These are phyloP conservation scores for Blastocystis sp. DNA, from an alignment of 352 stramenopile genomes.

Conservation along the genomic window DNA sequence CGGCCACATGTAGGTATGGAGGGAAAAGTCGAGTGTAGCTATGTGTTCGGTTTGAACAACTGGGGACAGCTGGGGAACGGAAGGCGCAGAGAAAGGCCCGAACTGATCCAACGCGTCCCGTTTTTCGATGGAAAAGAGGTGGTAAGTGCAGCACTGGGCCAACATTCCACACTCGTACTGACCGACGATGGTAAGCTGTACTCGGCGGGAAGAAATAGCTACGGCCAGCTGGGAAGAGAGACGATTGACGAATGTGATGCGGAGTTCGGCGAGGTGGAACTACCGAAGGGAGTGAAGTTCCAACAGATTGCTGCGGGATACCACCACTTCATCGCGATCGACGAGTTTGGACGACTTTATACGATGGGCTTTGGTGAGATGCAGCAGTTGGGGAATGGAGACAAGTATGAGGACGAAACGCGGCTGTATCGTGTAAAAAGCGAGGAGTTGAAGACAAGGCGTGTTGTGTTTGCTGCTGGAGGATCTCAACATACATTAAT, in stretches of 20 bases:
- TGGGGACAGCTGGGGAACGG: conserved; percentile 42
- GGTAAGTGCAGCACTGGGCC: neutral
- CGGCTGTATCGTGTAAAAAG: neutral
- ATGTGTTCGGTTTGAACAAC: conserved; percentile 27
- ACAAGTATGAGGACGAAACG: conserved; percentile 35
- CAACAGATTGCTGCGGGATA: conserved; percentile 23
- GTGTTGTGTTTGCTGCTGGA: neutral
- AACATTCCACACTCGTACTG: conserved; percentile 11
- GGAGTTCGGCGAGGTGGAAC: neutral
- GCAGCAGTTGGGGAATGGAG: conserved; percentile 35
- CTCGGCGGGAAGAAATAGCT: conserved; percentile 12
- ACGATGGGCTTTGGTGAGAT: conserved; percentile 49
- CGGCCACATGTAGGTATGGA: conserved; percentile 1
- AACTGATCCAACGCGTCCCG: neutral
- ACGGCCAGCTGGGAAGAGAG: conserved; percentile 3
- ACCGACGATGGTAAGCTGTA: neutral
- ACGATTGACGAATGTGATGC: neutral
- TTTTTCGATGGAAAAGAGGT: conserved; percentile 46
- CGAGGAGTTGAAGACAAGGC: neutral
- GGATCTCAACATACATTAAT: conserved; percentile 5
- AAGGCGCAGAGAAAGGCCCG: neutral
- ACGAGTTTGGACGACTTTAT: conserved; percentile 1
- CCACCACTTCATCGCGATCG: neutral
- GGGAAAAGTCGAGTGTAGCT: neutral
- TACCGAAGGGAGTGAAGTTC: neutral